Evolutionary conservation across 78 protist genomes (phyloP).

Genomic region (Bodo saltans): DNA sequence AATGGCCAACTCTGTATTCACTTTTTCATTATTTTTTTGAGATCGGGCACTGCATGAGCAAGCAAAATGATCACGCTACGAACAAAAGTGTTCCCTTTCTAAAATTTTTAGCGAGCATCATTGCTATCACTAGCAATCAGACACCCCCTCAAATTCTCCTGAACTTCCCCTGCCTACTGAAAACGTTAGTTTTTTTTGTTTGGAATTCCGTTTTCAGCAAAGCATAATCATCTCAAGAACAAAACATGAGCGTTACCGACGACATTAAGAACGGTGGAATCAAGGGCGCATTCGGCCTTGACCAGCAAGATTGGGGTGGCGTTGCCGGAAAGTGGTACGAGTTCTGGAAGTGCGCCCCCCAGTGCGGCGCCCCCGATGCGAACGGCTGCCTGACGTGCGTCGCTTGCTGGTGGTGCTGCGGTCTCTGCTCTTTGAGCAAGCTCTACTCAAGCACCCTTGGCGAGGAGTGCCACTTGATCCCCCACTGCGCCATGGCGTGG

Average conservation of each 20-base stretch:
- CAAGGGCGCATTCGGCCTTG: not conserved
- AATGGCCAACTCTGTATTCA: too few species aligned
- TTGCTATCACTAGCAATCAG: too few species aligned
- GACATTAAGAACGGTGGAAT: not conserved
- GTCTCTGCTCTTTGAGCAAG: not conserved
- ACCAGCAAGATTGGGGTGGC: constrained; percentile 15
- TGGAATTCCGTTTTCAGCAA: not conserved
- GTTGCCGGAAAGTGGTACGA: constrained; percentile 2
- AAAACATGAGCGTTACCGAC: not conserved
- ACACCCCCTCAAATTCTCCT: too few species aligned
- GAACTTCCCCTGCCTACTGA: too few species aligned
- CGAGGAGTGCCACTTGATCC: not conserved
- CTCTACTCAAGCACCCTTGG: not conserved
- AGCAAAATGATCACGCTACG: too few species aligned
- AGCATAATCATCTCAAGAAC: not conserved
- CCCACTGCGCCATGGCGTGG: not conserved
- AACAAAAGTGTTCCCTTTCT: too few species aligned
- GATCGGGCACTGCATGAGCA: too few species aligned
- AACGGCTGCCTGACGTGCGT: not conserved
- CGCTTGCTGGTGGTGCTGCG: not conserved
- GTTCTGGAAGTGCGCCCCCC: constrained; percentile 11
- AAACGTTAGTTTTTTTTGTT: too few species aligned
- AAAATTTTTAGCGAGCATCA: too few species aligned
- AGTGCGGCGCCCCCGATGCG: too few species aligned
- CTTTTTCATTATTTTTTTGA: too few species aligned